Evolutionary conservation across 2,329 filamentous ascomycete genomes (phyloP).

Genomic region (Colletotrichum zoysiae): DNA sequence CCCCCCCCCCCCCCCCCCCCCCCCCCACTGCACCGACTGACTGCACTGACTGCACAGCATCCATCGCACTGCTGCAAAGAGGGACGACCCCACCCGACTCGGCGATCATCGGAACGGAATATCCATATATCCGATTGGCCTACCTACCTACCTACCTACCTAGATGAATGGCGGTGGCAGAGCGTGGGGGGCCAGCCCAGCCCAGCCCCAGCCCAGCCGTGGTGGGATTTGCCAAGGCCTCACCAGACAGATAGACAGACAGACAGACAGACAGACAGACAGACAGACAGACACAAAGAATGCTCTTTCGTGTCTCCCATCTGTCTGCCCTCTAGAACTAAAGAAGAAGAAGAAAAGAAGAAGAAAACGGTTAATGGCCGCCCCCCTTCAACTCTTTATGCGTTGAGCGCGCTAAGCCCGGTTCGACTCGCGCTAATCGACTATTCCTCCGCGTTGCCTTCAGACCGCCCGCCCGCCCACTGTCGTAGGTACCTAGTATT

Average conservation of each 20-base stretch:
- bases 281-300: background rate
- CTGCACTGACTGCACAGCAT: no score
- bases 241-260: background rate
- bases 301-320: background rate
- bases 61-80: background rate
- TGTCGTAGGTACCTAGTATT: no score
- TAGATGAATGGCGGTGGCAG: background rate
- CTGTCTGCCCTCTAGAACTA: background rate
- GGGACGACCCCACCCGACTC: slow-evolving; percentile 15
- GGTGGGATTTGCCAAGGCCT: background rate
- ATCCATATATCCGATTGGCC: background rate
- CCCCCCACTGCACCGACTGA: no score
- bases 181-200: no score
- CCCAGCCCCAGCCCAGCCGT: background rate
- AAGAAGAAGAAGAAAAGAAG: no score
- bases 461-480: slow-evolving; percentile 38
- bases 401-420: slow-evolving; percentile 25
- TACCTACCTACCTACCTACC: no score
- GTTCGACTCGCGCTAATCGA: slow-evolving; percentile 28
- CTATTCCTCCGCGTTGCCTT: background rate
- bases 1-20: no score
- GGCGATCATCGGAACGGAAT: slow-evolving; percentile 33
- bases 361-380: background rate
- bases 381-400: background rate
- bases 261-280: no score